A percentile compares a stretch with the other conserved stretches of the same genome.
Conservation (phyloP, 1,284 basidiomycete species). For the Austroboletus novae-zelandiae region DNA sequence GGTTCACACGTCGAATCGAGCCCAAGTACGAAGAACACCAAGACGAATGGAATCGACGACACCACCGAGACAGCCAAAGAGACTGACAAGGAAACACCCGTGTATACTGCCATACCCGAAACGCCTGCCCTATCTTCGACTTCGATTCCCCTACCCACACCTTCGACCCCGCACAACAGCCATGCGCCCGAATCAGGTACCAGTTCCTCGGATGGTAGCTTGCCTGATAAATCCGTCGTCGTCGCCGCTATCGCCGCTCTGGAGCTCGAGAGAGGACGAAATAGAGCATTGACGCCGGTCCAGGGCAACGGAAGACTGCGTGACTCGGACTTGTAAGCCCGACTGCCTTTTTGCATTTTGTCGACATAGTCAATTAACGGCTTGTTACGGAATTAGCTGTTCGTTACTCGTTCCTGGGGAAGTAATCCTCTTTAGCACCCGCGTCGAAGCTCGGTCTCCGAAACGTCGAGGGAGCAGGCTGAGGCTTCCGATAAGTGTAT, state of each 20-base stretch:
- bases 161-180: constrained; percentile 4
- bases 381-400: constrained; percentile 32
- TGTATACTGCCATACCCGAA: constrained; percentile 6
- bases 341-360: background rate
- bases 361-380: background rate
- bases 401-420: constrained; percentile 46
- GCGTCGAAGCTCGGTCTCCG: constrained; percentile 52
- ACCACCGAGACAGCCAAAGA: constrained; percentile 10
- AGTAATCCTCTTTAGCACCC: constrained; percentile 46
- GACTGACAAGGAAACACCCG: background rate
- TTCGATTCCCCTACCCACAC: constrained; percentile 33
- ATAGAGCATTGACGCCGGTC: constrained; percentile 53
- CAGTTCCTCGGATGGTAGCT: constrained; percentile 52
- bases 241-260: constrained; percentile 24
- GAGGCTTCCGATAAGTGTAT: constrained; percentile 51
- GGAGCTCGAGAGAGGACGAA: constrained; percentile 43
- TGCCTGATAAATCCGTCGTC: constrained; percentile 40
- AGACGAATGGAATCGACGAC: background rate
- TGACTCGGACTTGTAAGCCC: constrained; percentile 44
- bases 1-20: background rate
- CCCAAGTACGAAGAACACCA: background rate
- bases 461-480: constrained; percentile 60
- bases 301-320: constrained; percentile 45
- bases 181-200: constrained; percentile 34
- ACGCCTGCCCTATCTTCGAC: background rate